Evolutionary conservation across 768 basidiomycete genomes (phyloP).

Genomic region (Pisolithus microcarpus): DNA sequence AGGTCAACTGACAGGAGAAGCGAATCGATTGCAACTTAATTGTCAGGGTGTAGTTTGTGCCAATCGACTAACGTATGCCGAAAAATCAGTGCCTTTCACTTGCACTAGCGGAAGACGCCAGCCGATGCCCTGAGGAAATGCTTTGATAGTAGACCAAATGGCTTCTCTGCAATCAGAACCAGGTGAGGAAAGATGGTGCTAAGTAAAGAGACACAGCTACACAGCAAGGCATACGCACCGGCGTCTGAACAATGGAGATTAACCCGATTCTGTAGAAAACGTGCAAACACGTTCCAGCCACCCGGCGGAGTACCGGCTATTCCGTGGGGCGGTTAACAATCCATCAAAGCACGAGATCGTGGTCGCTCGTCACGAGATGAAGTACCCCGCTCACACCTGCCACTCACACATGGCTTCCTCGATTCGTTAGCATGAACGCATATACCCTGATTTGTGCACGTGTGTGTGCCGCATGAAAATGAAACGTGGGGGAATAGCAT

Average conservation of each 20-base stretch:
- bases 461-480: background rate
- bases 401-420: conserved; percentile 13
- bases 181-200: conserved; percentile 13
- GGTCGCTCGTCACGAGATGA: conserved; percentile 8
- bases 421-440: conserved; percentile 2
- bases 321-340: conserved; percentile 4
- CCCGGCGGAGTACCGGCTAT: conserved; percentile 4
- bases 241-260: conserved; percentile 7
- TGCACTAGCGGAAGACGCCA: conserved; percentile 4
- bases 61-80: background rate
- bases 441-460: conserved; percentile 8
- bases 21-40: background rate
- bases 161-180: conserved; percentile 1
- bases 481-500: conserved; percentile 1
- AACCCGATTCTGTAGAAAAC: conserved; percentile 8
- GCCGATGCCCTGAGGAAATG: background rate
- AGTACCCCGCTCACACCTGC: conserved; percentile 3
- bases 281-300: conserved; percentile 7
- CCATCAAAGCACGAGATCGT: conserved; percentile 11
- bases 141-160: background rate
- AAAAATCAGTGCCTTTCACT: background rate
- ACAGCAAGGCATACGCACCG: conserved; percentile 3
- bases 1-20: conserved; percentile 17
- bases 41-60: background rate
- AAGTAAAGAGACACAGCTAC: conserved; percentile 18